Percentiles rank a stretch among this genome's conserved stretches.
phyloP scores from a whole-genome alignment of 345 rosid species.

The Psidium friedrichsthalianum region DNA sequence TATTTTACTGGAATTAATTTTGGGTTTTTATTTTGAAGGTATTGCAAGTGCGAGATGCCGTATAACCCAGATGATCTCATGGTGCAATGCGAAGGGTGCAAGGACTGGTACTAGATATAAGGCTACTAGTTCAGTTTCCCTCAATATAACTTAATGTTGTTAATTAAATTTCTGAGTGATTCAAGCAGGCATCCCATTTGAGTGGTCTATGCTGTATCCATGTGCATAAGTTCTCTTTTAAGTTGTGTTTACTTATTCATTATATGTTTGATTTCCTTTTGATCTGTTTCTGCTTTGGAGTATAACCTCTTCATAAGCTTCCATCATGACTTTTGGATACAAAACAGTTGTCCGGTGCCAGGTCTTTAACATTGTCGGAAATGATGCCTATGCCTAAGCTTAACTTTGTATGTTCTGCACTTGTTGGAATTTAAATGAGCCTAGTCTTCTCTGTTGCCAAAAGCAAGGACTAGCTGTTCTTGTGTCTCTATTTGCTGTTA shows the following conservation, averaged over 20 bases:
- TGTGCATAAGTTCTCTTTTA: background rate
- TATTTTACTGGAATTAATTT: background rate
- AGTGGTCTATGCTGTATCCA: background rate
- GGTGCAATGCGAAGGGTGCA: constrained; percentile 92
- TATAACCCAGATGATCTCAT: constrained; percentile 87
- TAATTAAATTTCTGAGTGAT: background rate
- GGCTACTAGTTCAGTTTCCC: background rate
- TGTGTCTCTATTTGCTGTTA: background rate
- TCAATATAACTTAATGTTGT: background rate
- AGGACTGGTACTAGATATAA: constrained; percentile 53
- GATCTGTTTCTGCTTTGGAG: background rate
- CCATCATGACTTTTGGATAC: background rate
- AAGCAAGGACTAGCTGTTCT: background rate
- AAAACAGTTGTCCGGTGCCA: background rate
- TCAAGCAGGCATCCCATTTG: background rate
- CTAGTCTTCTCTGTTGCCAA: background rate
- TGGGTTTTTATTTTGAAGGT: constrained; percentile 30
- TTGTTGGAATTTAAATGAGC: background rate
- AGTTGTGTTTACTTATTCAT: background rate
- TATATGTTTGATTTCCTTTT: background rate
- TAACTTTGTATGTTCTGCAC: background rate
- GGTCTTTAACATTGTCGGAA: background rate
- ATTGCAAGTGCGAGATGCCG: constrained; percentile 92
- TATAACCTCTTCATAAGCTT: background rate
- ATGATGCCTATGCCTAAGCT: background rate